Evolutionary conservation across 2,329 filamentous ascomycete genomes (phyloP), one percentile per base, ranked within the genome.

Genomic region (Stachybotrys chlorohalonatus): DNA sequence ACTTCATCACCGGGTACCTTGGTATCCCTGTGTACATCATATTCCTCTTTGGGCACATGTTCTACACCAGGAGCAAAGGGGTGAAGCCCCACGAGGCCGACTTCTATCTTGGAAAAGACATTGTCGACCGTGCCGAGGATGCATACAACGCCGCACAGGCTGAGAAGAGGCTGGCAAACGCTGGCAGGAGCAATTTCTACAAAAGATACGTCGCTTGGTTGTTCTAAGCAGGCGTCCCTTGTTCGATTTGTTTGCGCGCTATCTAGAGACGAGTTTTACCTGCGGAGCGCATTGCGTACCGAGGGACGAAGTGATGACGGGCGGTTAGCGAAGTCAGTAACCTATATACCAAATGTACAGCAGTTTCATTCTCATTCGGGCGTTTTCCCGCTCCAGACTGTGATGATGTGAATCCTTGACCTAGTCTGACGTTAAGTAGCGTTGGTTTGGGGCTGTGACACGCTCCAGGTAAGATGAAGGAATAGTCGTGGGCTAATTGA

Each of bases 1-100:
- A 80, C 64, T 90, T 90, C 71, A 81, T 91, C 68, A 89, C 85
- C 1, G 85, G 84, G 17, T 90, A 90, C 67, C 73, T 86, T 6
- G 87, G 86, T 52, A 90, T 91, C 61, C 87, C 87, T 2, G 68
- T 90, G 30, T 90, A 89, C 68, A 67, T 90, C 13, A 73, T 78
- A 32, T 75, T 87, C 66, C 80, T 89, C 63, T 80, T 83, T 54
- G 86, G 85, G 1, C 84, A 85, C 71, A 88, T 87, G 73, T 53
- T 79, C 55, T 61, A 68, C 53, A 81, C 75, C 52, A 75, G 76
- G 66, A 78, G 72, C 61, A 74, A 78, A 62, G 73, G 76, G 11
- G 69, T 87, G 49, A 73, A 74, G 56, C 73, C 85, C 0, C 68
- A 77, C 55, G 75, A 81, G 60, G 83, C 78, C 32, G 86, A 90